These are phyloP conservation scores for Fusarium sp. DNA, from an alignment of 2,329 filamentous ascomycete species.

Conservation along the genomic window DNA sequence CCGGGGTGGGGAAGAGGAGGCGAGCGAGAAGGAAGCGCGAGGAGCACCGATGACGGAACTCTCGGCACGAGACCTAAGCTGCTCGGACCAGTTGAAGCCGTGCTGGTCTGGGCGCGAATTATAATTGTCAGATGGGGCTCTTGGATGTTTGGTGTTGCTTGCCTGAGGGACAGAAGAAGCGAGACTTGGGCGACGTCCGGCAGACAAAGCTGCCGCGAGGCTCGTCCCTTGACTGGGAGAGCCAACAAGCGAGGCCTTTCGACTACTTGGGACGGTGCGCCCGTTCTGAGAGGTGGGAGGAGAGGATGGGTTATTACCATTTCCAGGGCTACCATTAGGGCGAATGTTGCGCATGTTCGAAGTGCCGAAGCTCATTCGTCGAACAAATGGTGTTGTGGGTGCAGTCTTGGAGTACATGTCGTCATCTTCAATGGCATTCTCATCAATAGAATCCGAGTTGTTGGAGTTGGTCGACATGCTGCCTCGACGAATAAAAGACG, in stretches of 20 bases:
- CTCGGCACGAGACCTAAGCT: conserved; percentile 91
- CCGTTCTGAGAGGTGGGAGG: conserved; percentile 51
- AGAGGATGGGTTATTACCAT: conserved; percentile 67
- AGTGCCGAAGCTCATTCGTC: conserved; percentile 90
- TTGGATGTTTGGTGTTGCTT: conserved; percentile 67
- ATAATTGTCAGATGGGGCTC: conserved; percentile 73
- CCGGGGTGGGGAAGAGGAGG: conserved; percentile 54
- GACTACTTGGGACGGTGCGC: conserved; percentile 48
- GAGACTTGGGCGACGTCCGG: conserved; percentile 52
- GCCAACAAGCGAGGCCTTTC: conserved; percentile 44
- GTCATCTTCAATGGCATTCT: conserved; percentile 78
- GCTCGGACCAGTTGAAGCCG: conserved; percentile 97
- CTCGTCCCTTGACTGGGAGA: conserved; percentile 44
- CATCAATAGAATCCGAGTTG: conserved; percentile 72
- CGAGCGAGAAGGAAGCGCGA: conserved; percentile 69
- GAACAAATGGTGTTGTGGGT: conserved; percentile 79
- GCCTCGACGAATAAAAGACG: conserved; percentile 68
- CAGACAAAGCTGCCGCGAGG: conserved; percentile 49
- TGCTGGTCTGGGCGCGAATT: conserved; percentile 76
- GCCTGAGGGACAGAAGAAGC: conserved; percentile 59
- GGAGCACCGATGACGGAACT: conserved; percentile 72
- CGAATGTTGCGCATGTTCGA: conserved; percentile 73
- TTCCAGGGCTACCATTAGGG: conserved; percentile 69
- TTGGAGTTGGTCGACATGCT: conserved; percentile 75
- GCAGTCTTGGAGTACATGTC: conserved; percentile 67